Evolutionary conservation across 805 yeast genomes (phyloP).

Genomic region (Metschnikowia cubensis): DNA sequence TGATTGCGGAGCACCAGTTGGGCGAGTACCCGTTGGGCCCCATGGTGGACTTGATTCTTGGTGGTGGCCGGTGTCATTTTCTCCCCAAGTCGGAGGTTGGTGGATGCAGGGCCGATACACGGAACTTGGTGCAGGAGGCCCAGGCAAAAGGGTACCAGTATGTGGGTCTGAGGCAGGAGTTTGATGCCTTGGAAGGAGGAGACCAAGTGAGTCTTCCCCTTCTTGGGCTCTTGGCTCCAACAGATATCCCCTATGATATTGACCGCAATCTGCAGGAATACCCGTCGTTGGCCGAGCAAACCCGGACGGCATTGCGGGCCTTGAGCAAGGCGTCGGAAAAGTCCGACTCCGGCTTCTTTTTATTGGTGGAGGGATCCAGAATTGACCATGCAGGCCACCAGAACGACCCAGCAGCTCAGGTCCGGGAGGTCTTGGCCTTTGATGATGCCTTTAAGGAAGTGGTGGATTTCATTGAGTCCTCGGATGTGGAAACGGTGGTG

Average conservation of each 20-base stretch:
- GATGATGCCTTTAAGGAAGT: constrained; percentile 79
- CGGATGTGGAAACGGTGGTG: constrained; percentile 73
- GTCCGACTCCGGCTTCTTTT: constrained; percentile 79
- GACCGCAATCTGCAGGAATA: constrained; percentile 60
- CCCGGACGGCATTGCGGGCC: constrained; percentile 67
- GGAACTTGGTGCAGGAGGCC: constrained; percentile 67
- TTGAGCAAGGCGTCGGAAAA: constrained; percentile 63
- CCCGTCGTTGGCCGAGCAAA: constrained; percentile 80
- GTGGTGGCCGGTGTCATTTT: constrained; percentile 89
- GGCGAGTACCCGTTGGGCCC: constrained; percentile 79
- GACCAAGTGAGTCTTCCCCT: constrained; percentile 68
- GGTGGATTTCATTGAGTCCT: constrained; percentile 58
- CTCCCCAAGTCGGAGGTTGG: constrained; percentile 49
- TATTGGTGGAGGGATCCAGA: constrained; percentile 86
- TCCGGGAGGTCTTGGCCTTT: constrained; percentile 82
- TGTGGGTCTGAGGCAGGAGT: constrained; percentile 54
- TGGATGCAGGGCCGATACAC: constrained; percentile 67
- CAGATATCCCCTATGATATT: constrained; percentile 79
- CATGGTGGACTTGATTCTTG: constrained; percentile 77
- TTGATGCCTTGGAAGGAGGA: constrained; percentile 54
- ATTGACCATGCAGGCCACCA: constrained; percentile 95
- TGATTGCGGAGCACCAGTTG: constrained; percentile 82
- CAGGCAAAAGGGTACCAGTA: constrained; percentile 50
- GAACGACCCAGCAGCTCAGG: constrained; percentile 94
- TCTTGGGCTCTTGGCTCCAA: constrained; percentile 68